phyloP scores from a whole-genome alignment of 1,284 basidiomycete species.

The Blastosporella zonata region DNA sequence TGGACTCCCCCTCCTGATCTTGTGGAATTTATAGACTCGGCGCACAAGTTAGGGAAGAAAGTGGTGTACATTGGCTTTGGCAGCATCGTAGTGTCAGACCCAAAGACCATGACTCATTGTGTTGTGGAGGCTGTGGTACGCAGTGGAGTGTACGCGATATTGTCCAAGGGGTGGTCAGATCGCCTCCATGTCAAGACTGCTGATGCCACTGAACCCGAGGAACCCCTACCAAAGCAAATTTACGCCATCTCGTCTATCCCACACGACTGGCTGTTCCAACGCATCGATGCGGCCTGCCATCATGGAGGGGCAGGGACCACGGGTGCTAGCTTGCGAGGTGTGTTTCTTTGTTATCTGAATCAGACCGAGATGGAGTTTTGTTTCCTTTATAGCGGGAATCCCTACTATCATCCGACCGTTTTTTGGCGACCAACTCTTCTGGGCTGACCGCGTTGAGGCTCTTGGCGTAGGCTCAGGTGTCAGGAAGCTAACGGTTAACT shows the following conservation, averaged over 20 bases:
- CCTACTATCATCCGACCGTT: constrained; percentile 97
- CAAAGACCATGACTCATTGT: constrained; percentile 85
- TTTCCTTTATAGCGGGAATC: constrained; percentile 67
- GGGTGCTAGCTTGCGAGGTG: constrained; percentile 88
- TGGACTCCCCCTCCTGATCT: constrained; percentile 86
- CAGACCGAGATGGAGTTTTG: constrained; percentile 9
- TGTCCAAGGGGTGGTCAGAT: constrained; percentile 98
- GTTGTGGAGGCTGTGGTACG: constrained; percentile 86
- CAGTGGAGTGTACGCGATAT: constrained; percentile 85
- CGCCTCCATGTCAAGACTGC: constrained; percentile 69
- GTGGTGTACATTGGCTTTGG: constrained; percentile 98
- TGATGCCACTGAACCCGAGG: constrained; percentile 60
- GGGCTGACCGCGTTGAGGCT: constrained; percentile 92
- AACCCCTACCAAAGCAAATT: constrained; percentile 73
- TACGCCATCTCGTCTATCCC: constrained; percentile 87
- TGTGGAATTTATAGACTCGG: constrained; percentile 77
- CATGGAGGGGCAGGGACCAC: constrained; percentile 97
- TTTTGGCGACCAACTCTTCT: constrained; percentile 98
- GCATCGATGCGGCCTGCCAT: constrained; percentile 94
- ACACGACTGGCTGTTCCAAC: constrained; percentile 95
- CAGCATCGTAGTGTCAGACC: constrained; percentile 97
- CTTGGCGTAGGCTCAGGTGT: constrained; percentile 87
- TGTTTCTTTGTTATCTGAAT: constrained; percentile 21
- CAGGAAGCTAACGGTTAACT: constrained; percentile 79
- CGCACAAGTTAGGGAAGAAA: constrained; percentile 76